These are phyloP conservation scores for Athelia psychrophila DNA, from an alignment of 1,284 basidiomycete species.

Conservation along the genomic window DNA sequence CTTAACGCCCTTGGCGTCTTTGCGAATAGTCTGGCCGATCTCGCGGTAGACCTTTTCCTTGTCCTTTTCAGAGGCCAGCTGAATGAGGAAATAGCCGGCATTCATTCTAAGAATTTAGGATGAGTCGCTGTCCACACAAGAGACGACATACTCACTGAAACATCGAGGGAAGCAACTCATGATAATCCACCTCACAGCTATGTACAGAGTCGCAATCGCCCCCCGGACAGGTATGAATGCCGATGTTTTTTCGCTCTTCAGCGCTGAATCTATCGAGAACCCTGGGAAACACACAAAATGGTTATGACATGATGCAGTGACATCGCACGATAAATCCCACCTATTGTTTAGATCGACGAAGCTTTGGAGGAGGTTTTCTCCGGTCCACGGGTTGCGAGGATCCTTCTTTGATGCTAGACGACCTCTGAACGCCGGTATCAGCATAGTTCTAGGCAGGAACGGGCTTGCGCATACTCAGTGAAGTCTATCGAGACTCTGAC, in stretches of 20 bases:
- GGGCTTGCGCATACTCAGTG: conserved; percentile 10
- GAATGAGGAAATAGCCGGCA: conserved; percentile 19
- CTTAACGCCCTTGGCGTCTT: conserved; percentile 18
- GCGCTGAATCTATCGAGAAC: conserved; percentile 16
- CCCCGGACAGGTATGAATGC: conserved; percentile 17
- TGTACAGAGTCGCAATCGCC: conserved; percentile 17
- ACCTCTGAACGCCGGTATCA: conserved; percentile 2
- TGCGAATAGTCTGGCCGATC: conserved; percentile 17
- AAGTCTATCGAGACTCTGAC: conserved; percentile 18
- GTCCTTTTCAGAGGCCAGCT: conserved; percentile 15
- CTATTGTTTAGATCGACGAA: conserved; percentile 18
- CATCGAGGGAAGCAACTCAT: conserved; percentile 11
- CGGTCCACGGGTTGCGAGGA: conserved; percentile 17
- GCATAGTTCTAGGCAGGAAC: no score
- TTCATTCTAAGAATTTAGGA: conserved; percentile 4
- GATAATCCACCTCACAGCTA: conserved; percentile 12
- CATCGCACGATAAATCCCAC: neutral
- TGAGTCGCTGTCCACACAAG: neutral
- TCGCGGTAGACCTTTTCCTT: conserved; percentile 15
- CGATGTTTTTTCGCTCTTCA: conserved; percentile 17
- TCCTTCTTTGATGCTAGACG: conserved; percentile 15
- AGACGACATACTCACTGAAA: conserved; percentile 8
- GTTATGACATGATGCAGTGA: no score
- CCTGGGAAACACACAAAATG: neutral
- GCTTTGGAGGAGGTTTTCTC: conserved; percentile 12